Evolutionary conservation across 2,329 filamentous ascomycete genomes (phyloP).

Genomic region (Colletotrichum gloeosporioides): DNA sequence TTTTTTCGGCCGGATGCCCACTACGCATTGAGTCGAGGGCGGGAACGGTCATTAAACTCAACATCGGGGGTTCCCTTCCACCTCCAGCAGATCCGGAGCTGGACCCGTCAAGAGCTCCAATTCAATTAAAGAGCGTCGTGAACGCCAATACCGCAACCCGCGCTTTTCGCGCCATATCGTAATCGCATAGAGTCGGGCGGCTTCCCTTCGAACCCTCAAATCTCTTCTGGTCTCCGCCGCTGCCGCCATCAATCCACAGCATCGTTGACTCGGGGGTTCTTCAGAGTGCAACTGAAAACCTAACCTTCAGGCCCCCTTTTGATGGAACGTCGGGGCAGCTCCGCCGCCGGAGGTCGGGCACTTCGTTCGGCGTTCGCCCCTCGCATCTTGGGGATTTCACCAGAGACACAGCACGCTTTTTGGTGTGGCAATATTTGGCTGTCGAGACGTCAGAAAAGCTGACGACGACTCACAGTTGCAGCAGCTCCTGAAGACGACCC

Average conservation of each 20-base stretch:
- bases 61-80: not conserved
- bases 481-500: not conserved
- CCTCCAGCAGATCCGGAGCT: not conserved
- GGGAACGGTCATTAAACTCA: not conserved
- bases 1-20: not conserved
- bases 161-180: slow-evolving; percentile 2
- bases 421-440: not conserved
- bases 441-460: not conserved
- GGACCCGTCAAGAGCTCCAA: not conserved
- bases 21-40: not conserved
- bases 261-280: not conserved
- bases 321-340: not conserved
- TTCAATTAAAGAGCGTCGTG: slow-evolving; percentile 1
- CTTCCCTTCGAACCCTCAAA: slow-evolving; percentile 11
- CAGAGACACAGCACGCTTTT: not conserved
- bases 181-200: not conserved
- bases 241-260: not conserved
- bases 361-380: not conserved
- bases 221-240: slow-evolving; percentile 11
- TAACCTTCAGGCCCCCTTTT: not conserved
- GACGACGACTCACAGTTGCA: not conserved
- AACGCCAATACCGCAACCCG: not conserved
- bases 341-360: not conserved
- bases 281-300: not conserved
- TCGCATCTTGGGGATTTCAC: not conserved